These are phyloP conservation scores for Spongiforma sp. DNA, from an alignment of 1,284 basidiomycete genomes.

Conservation along the genomic window DNA sequence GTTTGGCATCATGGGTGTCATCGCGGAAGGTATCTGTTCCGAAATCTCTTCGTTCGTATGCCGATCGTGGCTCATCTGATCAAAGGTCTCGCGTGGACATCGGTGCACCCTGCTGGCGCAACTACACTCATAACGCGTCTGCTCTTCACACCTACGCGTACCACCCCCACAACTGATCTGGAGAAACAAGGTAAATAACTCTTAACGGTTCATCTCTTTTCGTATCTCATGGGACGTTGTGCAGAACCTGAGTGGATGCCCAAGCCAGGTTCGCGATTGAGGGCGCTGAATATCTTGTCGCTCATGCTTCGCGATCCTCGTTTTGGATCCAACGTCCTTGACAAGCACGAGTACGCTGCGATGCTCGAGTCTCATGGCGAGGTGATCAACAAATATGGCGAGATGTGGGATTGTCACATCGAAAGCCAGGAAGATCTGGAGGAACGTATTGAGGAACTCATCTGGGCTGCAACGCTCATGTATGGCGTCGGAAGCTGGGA, in stretches of 20 bases:
- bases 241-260: slow-evolving; percentile 27
- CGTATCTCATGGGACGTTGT: slow-evolving; percentile 4
- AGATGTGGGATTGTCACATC: slow-evolving; percentile 37
- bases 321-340: slow-evolving; percentile 32
- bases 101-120: slow-evolving; percentile 43
- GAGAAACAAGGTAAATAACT: slow-evolving; percentile 21
- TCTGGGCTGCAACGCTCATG: slow-evolving; percentile 36
- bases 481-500: slow-evolving; percentile 43
- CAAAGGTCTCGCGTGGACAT: slow-evolving; percentile 50
- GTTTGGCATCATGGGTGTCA: slow-evolving; percentile 64
- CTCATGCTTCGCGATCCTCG: slow-evolving; percentile 45
- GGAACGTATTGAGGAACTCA: slow-evolving; percentile 37
- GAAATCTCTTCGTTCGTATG: neutral
- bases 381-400: slow-evolving; percentile 36
- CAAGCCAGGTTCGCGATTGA: slow-evolving; percentile 31
- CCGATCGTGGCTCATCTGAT: neutral
- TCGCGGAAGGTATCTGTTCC: slow-evolving; percentile 56
- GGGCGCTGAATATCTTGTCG: slow-evolving; percentile 45
- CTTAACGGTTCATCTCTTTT: neutral
- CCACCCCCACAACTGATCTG: slow-evolving; percentile 34
- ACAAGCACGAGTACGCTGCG: slow-evolving; percentile 35
- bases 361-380: slow-evolving; percentile 39
- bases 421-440: slow-evolving; percentile 32
- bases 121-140: slow-evolving; percentile 36
- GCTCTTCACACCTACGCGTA: slow-evolving; percentile 31